These are phyloP conservation scores for Ascochyta fabae DNA, from an alignment of 2,329 filamentous ascomycete species.

Conservation along the genomic window DNA sequence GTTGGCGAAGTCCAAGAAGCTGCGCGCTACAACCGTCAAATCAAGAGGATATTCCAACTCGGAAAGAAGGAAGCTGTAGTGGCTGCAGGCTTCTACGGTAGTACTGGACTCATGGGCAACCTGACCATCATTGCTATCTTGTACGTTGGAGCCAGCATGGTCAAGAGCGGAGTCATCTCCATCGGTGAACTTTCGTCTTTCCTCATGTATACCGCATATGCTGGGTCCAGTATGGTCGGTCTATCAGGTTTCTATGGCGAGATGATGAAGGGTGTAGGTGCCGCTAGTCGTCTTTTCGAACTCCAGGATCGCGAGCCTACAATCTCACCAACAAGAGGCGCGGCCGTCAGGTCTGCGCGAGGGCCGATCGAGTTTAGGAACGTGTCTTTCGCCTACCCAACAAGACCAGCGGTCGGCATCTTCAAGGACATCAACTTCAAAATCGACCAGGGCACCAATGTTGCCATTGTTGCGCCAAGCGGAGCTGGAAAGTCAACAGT, in stretches of 20 bases:
- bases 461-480: constrained; percentile 94
- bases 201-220: constrained; percentile 96
- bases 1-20: constrained; percentile 92
- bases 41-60: constrained; percentile 88
- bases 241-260: constrained; percentile 97
- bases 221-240: constrained; percentile 86
- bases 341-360: constrained; percentile 79
- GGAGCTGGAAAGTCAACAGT: constrained; percentile 97
- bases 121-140: constrained; percentile 93
- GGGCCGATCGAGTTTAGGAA: constrained; percentile 88
- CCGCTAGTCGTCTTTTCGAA: constrained; percentile 94
- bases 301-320: constrained; percentile 87
- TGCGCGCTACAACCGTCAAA: constrained; percentile 86
- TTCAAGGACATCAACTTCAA: constrained; percentile 89
- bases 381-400: constrained; percentile 90
- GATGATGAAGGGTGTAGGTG: constrained; percentile 98
- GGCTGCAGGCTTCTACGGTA: constrained; percentile 86
- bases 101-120: constrained; percentile 90
- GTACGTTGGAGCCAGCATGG: constrained; percentile 88
- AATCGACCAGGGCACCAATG: constrained; percentile 91
- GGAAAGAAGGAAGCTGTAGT: constrained; percentile 87
- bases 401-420: constrained; percentile 86
- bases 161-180: constrained; percentile 82
- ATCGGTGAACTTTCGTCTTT: constrained; percentile 95
- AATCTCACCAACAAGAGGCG: constrained; percentile 85